phyloP scores from a whole-genome alignment of 768 basidiomycete species.

The Phanerochaete sordida region DNA sequence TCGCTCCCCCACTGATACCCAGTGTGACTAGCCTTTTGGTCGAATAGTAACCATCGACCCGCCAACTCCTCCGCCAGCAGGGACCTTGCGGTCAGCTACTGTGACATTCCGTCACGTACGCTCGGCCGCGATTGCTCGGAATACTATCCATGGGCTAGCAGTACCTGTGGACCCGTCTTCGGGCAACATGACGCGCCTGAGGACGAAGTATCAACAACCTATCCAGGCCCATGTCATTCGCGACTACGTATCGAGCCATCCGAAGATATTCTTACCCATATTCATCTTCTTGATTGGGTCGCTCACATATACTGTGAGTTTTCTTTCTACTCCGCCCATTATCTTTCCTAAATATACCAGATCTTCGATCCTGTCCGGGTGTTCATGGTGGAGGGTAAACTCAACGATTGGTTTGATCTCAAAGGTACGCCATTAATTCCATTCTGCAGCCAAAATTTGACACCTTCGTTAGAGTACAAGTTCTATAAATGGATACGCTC shows the following conservation, averaged over 20 bases:
- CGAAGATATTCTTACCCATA: conserved; percentile 76
- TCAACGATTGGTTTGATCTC: conserved; percentile 83
- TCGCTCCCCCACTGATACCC: conserved; percentile 5
- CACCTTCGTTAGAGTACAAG: conserved; percentile 48
- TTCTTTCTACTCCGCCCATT: background rate
- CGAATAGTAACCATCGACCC: conserved; percentile 63
- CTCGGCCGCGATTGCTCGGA: conserved; percentile 79
- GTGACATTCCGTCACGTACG: conserved; percentile 61
- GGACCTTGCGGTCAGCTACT: conserved; percentile 60
- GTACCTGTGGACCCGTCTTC: conserved; percentile 27
- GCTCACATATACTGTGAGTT: conserved; percentile 78
- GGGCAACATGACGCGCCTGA: conserved; percentile 39
- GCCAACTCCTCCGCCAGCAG: conserved; percentile 60
- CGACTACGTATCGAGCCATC: conserved; percentile 85
- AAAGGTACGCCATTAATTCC: conserved; percentile 41
- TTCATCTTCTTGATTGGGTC: conserved; percentile 87
- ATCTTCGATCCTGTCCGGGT: conserved; percentile 91
- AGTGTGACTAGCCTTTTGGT: conserved; percentile 65
- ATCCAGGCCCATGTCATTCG: conserved; percentile 64
- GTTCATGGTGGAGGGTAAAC: conserved; percentile 76
- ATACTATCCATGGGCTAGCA: conserved; percentile 64
- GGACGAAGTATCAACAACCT: conserved; percentile 57
- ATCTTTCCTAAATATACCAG: no score
- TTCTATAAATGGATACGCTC: conserved; percentile 74
- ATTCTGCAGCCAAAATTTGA: no score